These are phyloP conservation scores for Tolypocladium pustulatum DNA, from an alignment of 2,329 filamentous ascomycete genomes.

Conservation along the genomic window DNA sequence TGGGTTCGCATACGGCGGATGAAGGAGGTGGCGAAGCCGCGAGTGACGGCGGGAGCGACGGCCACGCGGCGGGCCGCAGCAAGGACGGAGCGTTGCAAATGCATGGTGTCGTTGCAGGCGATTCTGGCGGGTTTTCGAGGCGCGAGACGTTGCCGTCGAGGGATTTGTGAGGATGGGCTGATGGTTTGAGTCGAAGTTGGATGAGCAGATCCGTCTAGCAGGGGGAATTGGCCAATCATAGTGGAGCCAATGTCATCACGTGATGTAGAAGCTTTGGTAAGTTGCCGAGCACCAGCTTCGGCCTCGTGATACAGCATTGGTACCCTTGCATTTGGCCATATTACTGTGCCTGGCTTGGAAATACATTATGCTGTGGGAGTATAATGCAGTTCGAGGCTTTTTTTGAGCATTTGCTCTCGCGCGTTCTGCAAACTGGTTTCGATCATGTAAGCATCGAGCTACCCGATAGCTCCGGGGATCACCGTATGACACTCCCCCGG, in stretches of 20 bases:
- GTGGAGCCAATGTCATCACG: conserved; percentile 15
- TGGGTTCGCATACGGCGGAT: conserved; percentile 42
- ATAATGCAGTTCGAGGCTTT: not conserved
- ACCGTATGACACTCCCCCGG: no score
- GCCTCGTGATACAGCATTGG: not conserved
- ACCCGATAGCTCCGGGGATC: not conserved
- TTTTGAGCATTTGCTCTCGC: not conserved
- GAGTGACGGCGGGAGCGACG: conserved; percentile 41
- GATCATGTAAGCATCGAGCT: not conserved
- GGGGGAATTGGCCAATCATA: conserved; percentile 25
- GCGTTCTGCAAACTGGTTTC: not conserved
- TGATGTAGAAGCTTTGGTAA: conserved; percentile 14
- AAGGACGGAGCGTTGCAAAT: conserved; percentile 53
- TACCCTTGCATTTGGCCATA: not conserved
- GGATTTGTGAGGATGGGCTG: conserved; percentile 38
- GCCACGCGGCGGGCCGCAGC: conserved; percentile 49
- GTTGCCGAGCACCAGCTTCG: not conserved
- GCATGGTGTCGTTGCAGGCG: conserved; percentile 35
- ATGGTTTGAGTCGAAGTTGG: conserved; percentile 26
- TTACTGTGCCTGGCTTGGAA: not conserved
- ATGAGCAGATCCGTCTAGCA: conserved; percentile 15
- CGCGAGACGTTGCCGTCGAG: conserved; percentile 5
- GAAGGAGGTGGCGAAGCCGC: conserved; percentile 50
- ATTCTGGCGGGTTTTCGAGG: conserved; percentile 2
- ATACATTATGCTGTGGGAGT: no score